Conservation (phyloP, 306 rosid genomes). For the Aeschynomene evenia region DNA sequence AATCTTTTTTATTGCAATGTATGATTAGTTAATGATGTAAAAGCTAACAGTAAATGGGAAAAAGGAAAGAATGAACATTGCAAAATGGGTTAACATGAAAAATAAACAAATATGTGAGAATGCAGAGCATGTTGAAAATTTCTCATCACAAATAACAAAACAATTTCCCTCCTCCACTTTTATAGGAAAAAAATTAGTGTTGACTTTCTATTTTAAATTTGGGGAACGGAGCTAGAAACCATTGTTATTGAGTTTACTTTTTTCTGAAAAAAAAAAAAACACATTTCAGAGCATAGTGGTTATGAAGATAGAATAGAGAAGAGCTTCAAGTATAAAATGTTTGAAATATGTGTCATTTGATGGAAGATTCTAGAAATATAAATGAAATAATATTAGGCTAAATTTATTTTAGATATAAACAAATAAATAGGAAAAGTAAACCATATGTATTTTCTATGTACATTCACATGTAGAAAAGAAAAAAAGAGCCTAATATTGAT, state of each 20-base stretch:
- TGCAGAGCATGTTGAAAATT: background rate
- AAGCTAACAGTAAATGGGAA: too few species aligned
- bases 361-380: background rate
- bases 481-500: background rate
- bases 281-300: background rate
- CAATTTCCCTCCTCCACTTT: background rate
- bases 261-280: background rate
- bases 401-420: background rate
- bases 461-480: background rate
- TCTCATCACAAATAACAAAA: background rate
- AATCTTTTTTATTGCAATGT: background rate
- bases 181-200: background rate
- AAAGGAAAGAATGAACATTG: background rate
- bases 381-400: background rate
- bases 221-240: background rate
- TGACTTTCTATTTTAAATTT: constrained; percentile 19
- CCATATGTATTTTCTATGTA: background rate
- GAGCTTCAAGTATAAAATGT: background rate
- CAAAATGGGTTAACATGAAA: too few species aligned
- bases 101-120: constrained; percentile 11
- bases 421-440: background rate
- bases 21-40: background rate
- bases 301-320: constrained; percentile 2
- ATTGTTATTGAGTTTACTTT: background rate
- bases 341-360: constrained; percentile 7